These are phyloP conservation scores for Hemileia vastatrix DNA, from an alignment of 1,284 basidiomycete genomes.

Conservation along the genomic window DNA sequence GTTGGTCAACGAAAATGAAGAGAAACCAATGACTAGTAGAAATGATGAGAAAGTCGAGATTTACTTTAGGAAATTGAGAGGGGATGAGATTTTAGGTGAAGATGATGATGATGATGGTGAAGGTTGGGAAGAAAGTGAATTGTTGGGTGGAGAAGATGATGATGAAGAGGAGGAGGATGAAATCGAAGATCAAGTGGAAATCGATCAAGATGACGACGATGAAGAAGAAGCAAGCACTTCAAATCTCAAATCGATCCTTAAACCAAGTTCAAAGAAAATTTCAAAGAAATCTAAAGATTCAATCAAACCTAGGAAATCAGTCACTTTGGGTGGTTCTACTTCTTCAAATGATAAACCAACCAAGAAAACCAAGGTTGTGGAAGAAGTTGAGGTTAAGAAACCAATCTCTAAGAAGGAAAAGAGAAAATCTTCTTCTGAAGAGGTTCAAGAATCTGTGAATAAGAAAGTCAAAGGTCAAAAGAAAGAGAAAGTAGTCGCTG, in stretches of 20 bases:
- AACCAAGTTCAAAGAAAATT: background rate
- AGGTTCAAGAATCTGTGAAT: slow-evolving; percentile 2
- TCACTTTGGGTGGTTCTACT: background rate
- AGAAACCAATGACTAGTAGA: background rate
- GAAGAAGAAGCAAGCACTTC: slow-evolving; percentile 21
- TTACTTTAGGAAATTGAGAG: background rate
- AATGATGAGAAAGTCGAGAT: background rate
- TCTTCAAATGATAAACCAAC: too few species aligned
- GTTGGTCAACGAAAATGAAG: background rate
- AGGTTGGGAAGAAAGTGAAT: slow-evolving; percentile 33
- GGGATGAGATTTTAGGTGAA: slow-evolving; percentile 17
- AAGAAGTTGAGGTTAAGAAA: too few species aligned
- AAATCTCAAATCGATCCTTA: slow-evolving; percentile 32
- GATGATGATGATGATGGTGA: slow-evolving; percentile 27
- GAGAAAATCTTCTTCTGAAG: slow-evolving; percentile 6
- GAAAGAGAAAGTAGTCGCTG: slow-evolving; percentile 28
- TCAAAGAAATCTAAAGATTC: background rate
- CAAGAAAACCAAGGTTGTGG: too few species aligned
- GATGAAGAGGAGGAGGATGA: slow-evolving; percentile 26
- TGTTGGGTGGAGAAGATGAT: slow-evolving; percentile 31
- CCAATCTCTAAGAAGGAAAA: slow-evolving; percentile 21
- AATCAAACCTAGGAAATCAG: background rate
- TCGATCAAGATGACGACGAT: slow-evolving; percentile 28
- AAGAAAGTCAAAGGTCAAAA: slow-evolving; percentile 26
- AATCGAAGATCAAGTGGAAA: slow-evolving; percentile 24